Evolutionary conservation across 164 flowering plant species (phyloP).

Genomic region (Houttuynia cordata): DNA sequence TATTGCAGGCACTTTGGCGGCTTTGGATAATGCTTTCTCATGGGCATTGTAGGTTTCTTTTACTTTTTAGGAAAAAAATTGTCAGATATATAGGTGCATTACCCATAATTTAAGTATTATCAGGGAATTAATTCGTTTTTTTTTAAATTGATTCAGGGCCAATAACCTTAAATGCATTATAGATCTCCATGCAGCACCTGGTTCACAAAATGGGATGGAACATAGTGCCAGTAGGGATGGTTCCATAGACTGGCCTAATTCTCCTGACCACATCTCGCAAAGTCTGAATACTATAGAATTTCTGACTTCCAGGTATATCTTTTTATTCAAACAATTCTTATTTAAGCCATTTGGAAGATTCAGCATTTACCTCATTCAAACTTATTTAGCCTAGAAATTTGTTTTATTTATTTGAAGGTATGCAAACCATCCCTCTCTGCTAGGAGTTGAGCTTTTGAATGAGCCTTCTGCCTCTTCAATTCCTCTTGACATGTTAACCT

Average conservation of each 20-base stretch:
- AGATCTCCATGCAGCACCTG: slow-evolving; percentile 95
- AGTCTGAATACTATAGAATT: slow-evolving; percentile 68
- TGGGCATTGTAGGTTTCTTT: slow-evolving; percentile 79
- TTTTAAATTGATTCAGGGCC: slow-evolving; percentile 29
- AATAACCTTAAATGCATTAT: slow-evolving; percentile 67
- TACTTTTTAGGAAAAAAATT: background rate
- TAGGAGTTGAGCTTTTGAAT: slow-evolving; percentile 81
- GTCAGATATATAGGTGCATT: slow-evolving; percentile 1
- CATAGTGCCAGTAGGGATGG: slow-evolving; percentile 94
- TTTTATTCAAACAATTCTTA: background rate
- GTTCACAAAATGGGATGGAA: slow-evolving; percentile 90
- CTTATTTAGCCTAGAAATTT: background rate
- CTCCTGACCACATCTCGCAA: slow-evolving; percentile 43
- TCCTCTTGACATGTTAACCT: slow-evolving; percentile 46
- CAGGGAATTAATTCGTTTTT: background rate
- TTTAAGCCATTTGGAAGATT: background rate
- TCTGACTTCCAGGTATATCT: slow-evolving; percentile 56
- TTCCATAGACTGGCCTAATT: slow-evolving; percentile 52
- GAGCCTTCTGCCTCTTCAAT: slow-evolving; percentile 64
- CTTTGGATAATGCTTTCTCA: slow-evolving; percentile 76
- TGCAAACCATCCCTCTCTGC: slow-evolving; percentile 59
- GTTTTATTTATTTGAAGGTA: slow-evolving; percentile 33
- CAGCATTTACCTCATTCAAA: background rate
- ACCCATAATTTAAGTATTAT: background rate
- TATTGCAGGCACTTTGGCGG: slow-evolving; percentile 57